These are phyloP conservation scores for Lepiota venenata DNA, from an alignment of 768 basidiomycete genomes.

Conservation along the genomic window DNA sequence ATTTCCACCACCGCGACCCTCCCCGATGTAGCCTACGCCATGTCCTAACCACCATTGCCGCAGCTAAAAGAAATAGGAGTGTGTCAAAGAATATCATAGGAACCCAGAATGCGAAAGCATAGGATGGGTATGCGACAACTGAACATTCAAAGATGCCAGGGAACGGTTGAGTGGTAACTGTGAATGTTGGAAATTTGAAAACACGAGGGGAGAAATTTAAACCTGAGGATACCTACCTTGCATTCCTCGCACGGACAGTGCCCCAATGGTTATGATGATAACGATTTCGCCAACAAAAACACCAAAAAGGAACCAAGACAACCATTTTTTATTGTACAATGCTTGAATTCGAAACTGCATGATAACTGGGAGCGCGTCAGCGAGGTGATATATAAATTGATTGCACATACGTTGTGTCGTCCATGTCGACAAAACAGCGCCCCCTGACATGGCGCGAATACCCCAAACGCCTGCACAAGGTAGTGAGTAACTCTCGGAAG, in stretches of 20 bases:
- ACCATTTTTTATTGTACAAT: conserved; percentile 17
- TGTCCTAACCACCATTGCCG: conserved; percentile 16
- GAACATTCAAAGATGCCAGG: conserved; percentile 14
- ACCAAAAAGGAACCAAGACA: conserved; percentile 15
- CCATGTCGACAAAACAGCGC: conserved; percentile 20
- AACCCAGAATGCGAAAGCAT: conserved; percentile 24
- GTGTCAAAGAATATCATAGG: conserved; percentile 26
- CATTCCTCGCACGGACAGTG: conserved; percentile 15
- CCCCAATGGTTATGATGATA: conserved; percentile 14
- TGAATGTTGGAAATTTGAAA: conserved; percentile 7
- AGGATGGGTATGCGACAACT: conserved; percentile 14
- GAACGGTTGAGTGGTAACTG: conserved; percentile 4
- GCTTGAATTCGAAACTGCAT: conserved; percentile 25
- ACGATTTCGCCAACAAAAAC: conserved; percentile 20
- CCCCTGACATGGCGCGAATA: conserved; percentile 17
- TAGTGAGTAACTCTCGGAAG: background rate
- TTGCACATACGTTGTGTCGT: conserved; percentile 20
- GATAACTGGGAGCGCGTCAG: conserved; percentile 17
- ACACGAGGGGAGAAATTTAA: conserved; percentile 7
- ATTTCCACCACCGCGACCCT: background rate
- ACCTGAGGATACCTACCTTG: conserved; percentile 14
- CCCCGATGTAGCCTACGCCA: background rate
- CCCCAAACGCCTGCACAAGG: conserved; percentile 18
- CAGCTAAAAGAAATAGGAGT: conserved; percentile 22
- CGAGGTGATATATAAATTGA: background rate